These are phyloP conservation scores for Verticillium alfalfae DNA, from an alignment of 2,329 filamentous ascomycete species.

Conservation along the genomic window DNA sequence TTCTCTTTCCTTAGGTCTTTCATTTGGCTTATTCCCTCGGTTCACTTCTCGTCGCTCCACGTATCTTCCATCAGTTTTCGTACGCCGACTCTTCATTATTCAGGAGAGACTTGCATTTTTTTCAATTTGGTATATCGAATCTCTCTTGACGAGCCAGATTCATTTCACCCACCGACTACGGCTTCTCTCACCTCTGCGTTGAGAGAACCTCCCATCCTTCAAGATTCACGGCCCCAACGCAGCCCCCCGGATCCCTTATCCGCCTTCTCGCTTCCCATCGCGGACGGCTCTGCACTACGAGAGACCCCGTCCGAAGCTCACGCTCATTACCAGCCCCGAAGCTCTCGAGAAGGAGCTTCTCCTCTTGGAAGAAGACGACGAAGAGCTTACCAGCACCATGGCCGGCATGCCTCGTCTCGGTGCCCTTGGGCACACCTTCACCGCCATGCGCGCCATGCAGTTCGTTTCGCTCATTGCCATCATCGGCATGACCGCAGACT, in stretches of 20 bases:
- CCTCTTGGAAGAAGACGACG: not conserved
- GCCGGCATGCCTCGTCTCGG: conserved; percentile 51
- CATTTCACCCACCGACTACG: not conserved
- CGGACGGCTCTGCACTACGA: conserved; percentile 27
- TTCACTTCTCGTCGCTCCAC: not conserved
- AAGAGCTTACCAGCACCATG: conserved; percentile 27
- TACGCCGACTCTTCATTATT: not conserved
- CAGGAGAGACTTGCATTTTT: not conserved
- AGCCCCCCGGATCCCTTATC: conserved; percentile 10
- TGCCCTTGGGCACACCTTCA: conserved; percentile 74
- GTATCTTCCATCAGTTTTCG: conserved; percentile 2
- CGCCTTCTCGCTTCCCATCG: conserved; percentile 28
- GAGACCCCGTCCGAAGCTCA: conserved; percentile 32
- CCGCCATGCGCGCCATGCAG: conserved; percentile 66
- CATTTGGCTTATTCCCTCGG: conserved; percentile 1
- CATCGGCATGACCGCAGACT: conserved; percentile 76
- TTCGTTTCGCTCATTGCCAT: conserved; percentile 67
- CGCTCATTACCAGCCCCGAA: conserved; percentile 28
- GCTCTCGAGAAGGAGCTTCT: conserved; percentile 2
- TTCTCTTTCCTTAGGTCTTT: conserved; percentile 13
- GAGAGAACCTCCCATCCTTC: not conserved
- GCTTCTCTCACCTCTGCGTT: not conserved
- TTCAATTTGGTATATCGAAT: not conserved
- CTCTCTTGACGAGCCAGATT: not conserved
- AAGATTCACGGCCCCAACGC: conserved; percentile 12